A percentile compares a stretch with the other conserved stretches of the same genome.
These are phyloP conservation scores for Rostrohypoxylon terebratum DNA, from an alignment of 495 filamentous ascomycete genomes.

Conservation along the genomic window DNA sequence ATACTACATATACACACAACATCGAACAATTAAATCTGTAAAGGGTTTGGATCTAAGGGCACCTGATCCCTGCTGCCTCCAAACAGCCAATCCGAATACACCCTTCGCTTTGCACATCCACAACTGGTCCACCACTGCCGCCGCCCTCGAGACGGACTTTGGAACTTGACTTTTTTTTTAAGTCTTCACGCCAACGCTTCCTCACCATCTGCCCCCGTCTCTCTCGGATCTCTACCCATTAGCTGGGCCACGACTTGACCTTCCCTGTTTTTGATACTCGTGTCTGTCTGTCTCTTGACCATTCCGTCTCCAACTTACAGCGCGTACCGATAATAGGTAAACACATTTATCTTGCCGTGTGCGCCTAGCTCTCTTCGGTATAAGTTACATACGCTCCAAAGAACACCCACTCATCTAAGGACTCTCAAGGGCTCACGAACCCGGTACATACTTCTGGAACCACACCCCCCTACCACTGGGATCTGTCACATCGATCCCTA, in stretches of 20 bases:
- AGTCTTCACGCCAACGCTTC: constrained; percentile 33
- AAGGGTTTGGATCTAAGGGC: constrained; percentile 39
- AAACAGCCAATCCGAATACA: constrained; percentile 38
- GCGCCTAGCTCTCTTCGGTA: constrained; percentile 20
- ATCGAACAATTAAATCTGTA: constrained; percentile 32
- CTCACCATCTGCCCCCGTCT: constrained; percentile 15
- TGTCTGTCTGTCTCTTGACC: constrained; percentile 8
- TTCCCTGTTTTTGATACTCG: constrained; percentile 32
- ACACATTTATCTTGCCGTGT: constrained; percentile 22
- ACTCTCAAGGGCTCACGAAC: constrained; percentile 17
- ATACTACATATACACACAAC: constrained; percentile 11
- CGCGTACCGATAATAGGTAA: constrained; percentile 40
- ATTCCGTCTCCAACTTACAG: constrained; percentile 13
- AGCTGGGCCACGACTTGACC: constrained; percentile 25
- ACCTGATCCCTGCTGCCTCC: constrained; percentile 43
- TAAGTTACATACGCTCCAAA: constrained; percentile 20
- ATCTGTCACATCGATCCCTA: constrained; percentile 45
- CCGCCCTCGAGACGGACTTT: constrained; percentile 37
- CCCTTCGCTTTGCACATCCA: constrained; percentile 34
- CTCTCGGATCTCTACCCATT: constrained; percentile 27
- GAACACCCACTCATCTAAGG: constrained; percentile 27
- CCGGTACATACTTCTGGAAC: constrained; percentile 29
- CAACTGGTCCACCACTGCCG: constrained; percentile 45
- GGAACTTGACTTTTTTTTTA: not conserved
- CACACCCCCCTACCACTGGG: constrained; percentile 41